Evolutionary conservation across 768 basidiomycete genomes (phyloP).

Genomic region (Leucocoprinus leucothites): DNA sequence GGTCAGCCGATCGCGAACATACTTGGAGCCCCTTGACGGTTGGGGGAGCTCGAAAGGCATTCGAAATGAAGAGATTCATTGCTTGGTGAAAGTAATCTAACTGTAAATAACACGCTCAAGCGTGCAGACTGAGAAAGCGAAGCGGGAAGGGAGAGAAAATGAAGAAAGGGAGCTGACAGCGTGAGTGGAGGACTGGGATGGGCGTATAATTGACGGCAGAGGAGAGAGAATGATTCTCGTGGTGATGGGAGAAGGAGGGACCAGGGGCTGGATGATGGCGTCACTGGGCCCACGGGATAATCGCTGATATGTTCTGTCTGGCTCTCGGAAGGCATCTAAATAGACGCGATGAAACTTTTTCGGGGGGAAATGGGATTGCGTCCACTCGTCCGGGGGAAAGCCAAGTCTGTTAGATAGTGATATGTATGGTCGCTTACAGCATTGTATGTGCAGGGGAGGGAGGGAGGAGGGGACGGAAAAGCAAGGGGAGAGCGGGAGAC

Average conservation of each 20-base stretch:
- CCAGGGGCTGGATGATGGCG: constrained; percentile 14
- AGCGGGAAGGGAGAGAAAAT: neutral
- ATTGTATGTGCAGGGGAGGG: neutral
- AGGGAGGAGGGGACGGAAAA: neutral
- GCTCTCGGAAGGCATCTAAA: constrained; percentile 10
- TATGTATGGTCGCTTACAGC: too few relatives aligned
- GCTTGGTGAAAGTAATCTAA: too few relatives aligned
- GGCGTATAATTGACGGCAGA: constrained; percentile 12
- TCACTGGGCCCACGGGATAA: constrained; percentile 14
- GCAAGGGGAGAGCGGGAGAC: neutral
- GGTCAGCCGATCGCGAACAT: too few relatives aligned
- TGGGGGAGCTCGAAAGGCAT: too few relatives aligned
- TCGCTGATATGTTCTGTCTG: constrained; percentile 14
- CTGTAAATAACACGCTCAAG: too few relatives aligned
- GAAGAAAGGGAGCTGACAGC: constrained; percentile 9
- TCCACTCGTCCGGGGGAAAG: too few relatives aligned
- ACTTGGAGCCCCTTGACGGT: too few relatives aligned
- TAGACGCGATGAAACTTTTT: neutral
- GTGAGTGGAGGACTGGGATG: constrained; percentile 10
- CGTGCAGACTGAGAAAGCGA: neutral
- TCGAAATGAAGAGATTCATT: too few relatives aligned
- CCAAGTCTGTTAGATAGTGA: too few relatives aligned
- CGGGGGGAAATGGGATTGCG: too few relatives aligned
- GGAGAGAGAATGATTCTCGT: constrained; percentile 11
- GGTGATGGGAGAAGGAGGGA: constrained; percentile 13